Base-by-base conservation (phyloP, 768 basidiomycete species). In the Daedalea quercina region DNA sequence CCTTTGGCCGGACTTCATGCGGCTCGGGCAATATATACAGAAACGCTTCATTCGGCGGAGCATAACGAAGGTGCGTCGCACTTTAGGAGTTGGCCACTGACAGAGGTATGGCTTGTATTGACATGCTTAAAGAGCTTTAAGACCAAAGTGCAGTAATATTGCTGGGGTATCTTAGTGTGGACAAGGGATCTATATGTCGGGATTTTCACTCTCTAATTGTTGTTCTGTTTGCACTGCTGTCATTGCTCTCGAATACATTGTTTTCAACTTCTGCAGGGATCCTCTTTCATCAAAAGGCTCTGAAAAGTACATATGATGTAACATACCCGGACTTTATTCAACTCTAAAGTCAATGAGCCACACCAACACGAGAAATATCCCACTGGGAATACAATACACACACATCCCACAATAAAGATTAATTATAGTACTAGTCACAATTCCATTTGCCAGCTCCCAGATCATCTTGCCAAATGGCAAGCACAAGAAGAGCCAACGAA, bases 1-100 rank as follows among this genome's bases (percentile, higher is more conserved):
- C 61, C 64, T 79, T 62, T 70, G 68, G 56, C 57, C 69, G 68
- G 34, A 57, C 74, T 17, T 57, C 17, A 34, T 48, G 52, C 43
- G 52, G 3, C 20, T 54, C 23, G 26, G 6, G 33, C 52, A 54
- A 20, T 46, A 57, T 26, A 13, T 50, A 23, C 13, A 50, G 35
- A 57, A 57, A 24, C 25, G 42, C 20, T 9, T 54, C 2, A 49
- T 50, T 15, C n/a, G 40, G 41, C 28, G 22, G 23, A 11, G n/a
- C 13, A 33, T 48, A 15, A 31, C 23, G 2, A 34, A 35, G 51
- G 40, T 51, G 22, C 20, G 42, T 20, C 22, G 9, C 42, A 43
- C 42, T 35, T 17, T 35, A n/a, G n/a, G n/a, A n/a, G n/a, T n/a
- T n/a, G n/a, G n/a, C n/a, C n/a, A n/a, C n/a, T n/a, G n/a, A n/a